These are phyloP conservation scores for Periconia macrospinosa DNA, from an alignment of 2,329 filamentous ascomycete species.

Conservation along the genomic window DNA sequence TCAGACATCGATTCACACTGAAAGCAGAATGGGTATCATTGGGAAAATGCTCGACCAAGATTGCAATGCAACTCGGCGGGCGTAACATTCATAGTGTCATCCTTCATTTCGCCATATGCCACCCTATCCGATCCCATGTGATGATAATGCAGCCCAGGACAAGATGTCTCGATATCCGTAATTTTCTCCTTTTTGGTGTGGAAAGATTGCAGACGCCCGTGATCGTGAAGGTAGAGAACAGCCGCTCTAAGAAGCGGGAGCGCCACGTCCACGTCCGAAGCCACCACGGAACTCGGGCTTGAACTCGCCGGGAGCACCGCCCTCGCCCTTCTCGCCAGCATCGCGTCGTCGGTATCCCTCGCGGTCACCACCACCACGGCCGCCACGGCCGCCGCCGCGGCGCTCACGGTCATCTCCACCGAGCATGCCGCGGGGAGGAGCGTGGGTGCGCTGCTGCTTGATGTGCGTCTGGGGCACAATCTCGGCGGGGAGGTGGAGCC, in stretches of 20 bases:
- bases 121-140: slow-evolving; percentile 32
- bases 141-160: slow-evolving; percentile 37
- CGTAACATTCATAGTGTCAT: slow-evolving; percentile 43
- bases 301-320: slow-evolving; percentile 46
- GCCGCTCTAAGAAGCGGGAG: slow-evolving; percentile 41
- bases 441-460: slow-evolving; percentile 99
- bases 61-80: slow-evolving; percentile 28
- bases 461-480: slow-evolving; percentile 99
- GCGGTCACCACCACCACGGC: slow-evolving; percentile 73
- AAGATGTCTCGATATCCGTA: slow-evolving; percentile 21
- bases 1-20: slow-evolving; percentile 6
- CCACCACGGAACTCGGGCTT: slow-evolving; percentile 49
- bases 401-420: slow-evolving; percentile 79
- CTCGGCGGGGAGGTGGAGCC: slow-evolving; percentile 99
- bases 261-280: slow-evolving; percentile 44
- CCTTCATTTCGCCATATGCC: slow-evolving; percentile 42
- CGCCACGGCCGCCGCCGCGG: slow-evolving; percentile 69
- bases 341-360: slow-evolving; percentile 87
- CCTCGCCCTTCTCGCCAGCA: slow-evolving; percentile 53
- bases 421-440: slow-evolving; percentile 98
- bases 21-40: slow-evolving; percentile 41
- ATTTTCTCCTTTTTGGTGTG: slow-evolving; percentile 4
- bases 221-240: slow-evolving; percentile 1
- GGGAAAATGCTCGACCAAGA: slow-evolving; percentile 31
- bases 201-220: background rate